Percentiles rank a stretch among this genome's conserved stretches.
These are phyloP conservation scores for Aureobasidium vineae DNA, from an alignment of 2,329 filamentous ascomycete species.

Conservation along the genomic window DNA sequence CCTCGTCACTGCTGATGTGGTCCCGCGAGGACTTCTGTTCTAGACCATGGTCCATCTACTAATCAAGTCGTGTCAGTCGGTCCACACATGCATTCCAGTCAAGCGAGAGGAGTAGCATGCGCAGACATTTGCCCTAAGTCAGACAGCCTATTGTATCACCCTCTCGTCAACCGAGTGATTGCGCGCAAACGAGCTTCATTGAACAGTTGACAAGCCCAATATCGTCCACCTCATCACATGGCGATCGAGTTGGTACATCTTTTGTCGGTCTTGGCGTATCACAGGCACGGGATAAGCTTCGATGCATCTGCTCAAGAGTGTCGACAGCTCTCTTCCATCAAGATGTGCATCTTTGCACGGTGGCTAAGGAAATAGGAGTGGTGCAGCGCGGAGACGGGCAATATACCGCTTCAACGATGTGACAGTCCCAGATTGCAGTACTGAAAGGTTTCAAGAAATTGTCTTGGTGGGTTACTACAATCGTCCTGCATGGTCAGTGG, in stretches of 20 bases:
- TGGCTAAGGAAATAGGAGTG: neutral
- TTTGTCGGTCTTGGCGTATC: neutral
- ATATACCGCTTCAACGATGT: neutral
- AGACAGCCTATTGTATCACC: neutral
- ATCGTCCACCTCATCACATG: neutral
- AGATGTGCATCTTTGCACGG: neutral
- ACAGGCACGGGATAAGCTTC: neutral
- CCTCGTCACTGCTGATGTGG: conserved; percentile 11
- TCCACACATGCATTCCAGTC: neutral
- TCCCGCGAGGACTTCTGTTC: neutral
- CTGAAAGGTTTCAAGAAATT: too few species aligned
- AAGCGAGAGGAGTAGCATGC: conserved; percentile 8
- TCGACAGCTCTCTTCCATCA: neutral
- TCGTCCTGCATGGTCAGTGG: neutral
- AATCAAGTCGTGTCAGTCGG: neutral
- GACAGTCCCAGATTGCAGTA: too few species aligned
- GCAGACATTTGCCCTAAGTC: neutral
- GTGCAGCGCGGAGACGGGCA: neutral
- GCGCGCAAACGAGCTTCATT: conserved; percentile 4
- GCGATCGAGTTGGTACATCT: conserved; percentile 1
- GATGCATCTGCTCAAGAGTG: neutral
- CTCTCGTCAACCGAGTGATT: neutral
- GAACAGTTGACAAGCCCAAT: neutral
- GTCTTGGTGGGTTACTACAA: neutral
- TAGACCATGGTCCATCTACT: conserved; percentile 1